These are phyloP conservation scores for Chytridiales sp. DNA, from an alignment of 371 early-diverging fungal species.

Conservation along the genomic window DNA sequence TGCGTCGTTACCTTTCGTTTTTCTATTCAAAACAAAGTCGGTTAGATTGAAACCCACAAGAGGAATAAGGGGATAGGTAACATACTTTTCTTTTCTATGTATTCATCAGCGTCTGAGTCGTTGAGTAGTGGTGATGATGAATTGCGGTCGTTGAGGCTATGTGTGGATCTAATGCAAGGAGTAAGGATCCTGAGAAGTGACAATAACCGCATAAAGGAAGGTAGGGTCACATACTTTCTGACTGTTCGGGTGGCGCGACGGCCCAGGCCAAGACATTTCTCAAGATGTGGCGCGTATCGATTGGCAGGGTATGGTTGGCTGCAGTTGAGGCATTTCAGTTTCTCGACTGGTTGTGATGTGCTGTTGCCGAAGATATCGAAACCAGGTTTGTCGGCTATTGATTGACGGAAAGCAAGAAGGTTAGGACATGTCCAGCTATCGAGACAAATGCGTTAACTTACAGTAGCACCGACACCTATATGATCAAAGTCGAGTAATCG, in stretches of 20 bases:
- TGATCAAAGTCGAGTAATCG: neutral
- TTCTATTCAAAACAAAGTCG: neutral
- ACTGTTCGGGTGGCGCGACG: conserved; percentile 64
- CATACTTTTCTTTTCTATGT: conserved; percentile 43
- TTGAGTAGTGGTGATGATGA: conserved; percentile 16
- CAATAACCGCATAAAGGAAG: neutral
- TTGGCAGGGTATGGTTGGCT: conserved; percentile 70
- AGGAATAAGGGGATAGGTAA: neutral
- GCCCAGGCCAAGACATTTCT: conserved; percentile 84
- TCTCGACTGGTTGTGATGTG: conserved; percentile 52
- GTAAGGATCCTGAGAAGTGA: neutral
- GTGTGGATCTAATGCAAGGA: no score
- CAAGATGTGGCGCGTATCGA: conserved; percentile 83
- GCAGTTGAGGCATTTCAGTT: conserved; percentile 78
- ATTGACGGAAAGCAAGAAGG: conserved; percentile 2
- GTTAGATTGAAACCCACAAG: neutral
- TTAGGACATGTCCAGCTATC: neutral
- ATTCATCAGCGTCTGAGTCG: conserved; percentile 28
- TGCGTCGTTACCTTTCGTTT: conserved; percentile 9
- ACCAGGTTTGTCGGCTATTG: conserved; percentile 44
- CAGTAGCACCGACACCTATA: conserved; percentile 52
- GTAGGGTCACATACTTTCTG: conserved; percentile 33
- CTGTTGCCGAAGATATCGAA: conserved; percentile 72
- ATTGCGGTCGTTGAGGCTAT: neutral
- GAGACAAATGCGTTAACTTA: conserved; percentile 25